Evolutionary conservation across 2,329 filamentous ascomycete genomes (phyloP).

Genomic region (Fusarium succisae): DNA sequence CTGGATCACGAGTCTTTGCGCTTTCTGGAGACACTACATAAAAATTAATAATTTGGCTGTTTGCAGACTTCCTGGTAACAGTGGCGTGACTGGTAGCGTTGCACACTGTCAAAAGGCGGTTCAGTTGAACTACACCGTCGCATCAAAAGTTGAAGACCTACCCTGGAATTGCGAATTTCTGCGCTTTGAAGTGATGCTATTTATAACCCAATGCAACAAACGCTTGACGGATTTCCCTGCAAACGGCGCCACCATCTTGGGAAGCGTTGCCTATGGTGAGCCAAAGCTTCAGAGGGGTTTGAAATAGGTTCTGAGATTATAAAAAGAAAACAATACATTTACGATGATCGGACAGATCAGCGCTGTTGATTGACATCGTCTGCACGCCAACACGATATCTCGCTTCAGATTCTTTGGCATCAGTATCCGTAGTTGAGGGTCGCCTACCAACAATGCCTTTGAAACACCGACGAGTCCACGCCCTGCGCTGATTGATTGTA

Average conservation of each 20-base stretch:
- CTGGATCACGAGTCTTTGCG: not conserved
- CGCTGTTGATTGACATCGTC: rapidly evolving
- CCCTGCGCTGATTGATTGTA: no score
- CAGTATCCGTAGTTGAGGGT: not conserved
- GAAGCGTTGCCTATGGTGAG: not conserved
- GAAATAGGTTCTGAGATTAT: not conserved
- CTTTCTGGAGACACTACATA: not conserved
- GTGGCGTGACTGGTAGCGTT: no score
- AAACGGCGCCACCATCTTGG: not conserved
- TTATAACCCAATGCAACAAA: rapidly evolving
- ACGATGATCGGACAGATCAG: not conserved
- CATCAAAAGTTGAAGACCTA: not conserved
- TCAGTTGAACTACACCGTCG: no score
- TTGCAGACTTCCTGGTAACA: not conserved
- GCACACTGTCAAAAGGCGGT: no score
- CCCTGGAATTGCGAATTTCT: not conserved
- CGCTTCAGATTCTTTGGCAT: no score
- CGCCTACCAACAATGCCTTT: no score
- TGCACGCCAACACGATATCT: rapidly evolving
- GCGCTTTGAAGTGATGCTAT: rapidly evolving
- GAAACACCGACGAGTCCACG: no score
- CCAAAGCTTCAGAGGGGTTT: not conserved
- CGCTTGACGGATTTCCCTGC: not conserved
- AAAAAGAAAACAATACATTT: rapidly evolving
- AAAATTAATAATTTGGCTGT: no score